Conservation (phyloP, 2,329 filamentous ascomycete species). For the Cytospora chrysosperma region DNA sequence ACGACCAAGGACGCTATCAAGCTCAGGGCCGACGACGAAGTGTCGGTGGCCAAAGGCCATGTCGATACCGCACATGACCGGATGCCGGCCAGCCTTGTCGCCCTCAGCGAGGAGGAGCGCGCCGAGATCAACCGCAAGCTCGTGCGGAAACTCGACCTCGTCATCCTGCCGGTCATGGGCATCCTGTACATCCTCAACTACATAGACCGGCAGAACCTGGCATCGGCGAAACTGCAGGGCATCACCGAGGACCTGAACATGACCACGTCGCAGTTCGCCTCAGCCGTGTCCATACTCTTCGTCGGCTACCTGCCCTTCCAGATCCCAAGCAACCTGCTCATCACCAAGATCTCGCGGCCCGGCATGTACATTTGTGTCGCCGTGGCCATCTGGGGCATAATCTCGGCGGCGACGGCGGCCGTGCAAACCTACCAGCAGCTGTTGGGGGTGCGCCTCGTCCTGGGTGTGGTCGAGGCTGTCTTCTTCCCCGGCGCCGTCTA, state of each 20-base stretch:
- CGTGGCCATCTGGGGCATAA: constrained; percentile 61
- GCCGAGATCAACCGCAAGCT: constrained; percentile 20
- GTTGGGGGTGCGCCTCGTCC: constrained; percentile 51
- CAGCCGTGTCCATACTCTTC: constrained; percentile 44
- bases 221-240: constrained; percentile 40
- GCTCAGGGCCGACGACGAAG: too few relatives aligned
- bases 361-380: constrained; percentile 74
- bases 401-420: constrained; percentile 54
- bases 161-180: constrained; percentile 29
- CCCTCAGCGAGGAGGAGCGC: too few relatives aligned
- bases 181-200: constrained; percentile 43
- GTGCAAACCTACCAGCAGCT: constrained; percentile 49
- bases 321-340: constrained; percentile 71
- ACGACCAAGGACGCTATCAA: too few relatives aligned
- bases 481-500: constrained; percentile 51
- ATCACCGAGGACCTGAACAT: constrained; percentile 41
- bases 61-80: too few relatives aligned
- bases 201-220: constrained; percentile 39
- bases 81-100: too few relatives aligned
- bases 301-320: constrained; percentile 61
- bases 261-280: constrained; percentile 37
- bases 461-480: constrained; percentile 66
- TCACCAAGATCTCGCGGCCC: constrained; percentile 70
- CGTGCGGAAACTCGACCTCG: constrained; percentile 24
- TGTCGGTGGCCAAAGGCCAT: too few relatives aligned